Base-by-base conservation (phyloP, 768 basidiomycete genomes). In the Amanita rubescens region DNA sequence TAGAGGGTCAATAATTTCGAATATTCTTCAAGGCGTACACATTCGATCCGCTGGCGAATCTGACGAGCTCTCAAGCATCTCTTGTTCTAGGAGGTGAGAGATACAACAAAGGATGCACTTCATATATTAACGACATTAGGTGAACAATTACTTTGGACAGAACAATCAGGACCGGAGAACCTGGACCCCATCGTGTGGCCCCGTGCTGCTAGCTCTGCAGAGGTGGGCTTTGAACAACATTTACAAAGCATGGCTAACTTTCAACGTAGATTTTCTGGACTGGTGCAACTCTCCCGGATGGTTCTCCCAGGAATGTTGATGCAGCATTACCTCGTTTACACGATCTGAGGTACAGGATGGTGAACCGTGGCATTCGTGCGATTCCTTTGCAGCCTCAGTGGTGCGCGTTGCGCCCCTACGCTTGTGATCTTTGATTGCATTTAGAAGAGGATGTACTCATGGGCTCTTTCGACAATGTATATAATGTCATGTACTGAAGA, bases 131-230 rank as follows among this genome's bases (percentile, higher is more conserved):
- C n/a, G 12, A 15, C n/a, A 37, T 1, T 14, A 37, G 5, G 35
- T 15, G 12, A 37, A 15, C n/a, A 14, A 37, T 15, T 37, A 37
- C 14, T 17, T 10, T 37, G 35, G 35, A 37, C n/a, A 14, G 35
- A 17, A 17, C 35, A 17, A 37, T 37, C n/a, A 17, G 14, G 14
- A 37, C 35, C 10, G 12, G 3, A 37, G 35, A 37, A 37, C 63
- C 67, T 90, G 41, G 87, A 90, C 61, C 56, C 77, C 10, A 79
- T 80, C 41, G 69, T 77, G 3, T 90, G 87, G 88, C 88, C 86
- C 2, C 78, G 85, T 42, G 82, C 84, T 17, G 84, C 82, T 0
- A 73, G 82, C 1, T 77, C 80, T 3, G 87, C 87, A 0, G 89
- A 91, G 69, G 27, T 30, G 8, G 27, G 8, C 27, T 30, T 4